phyloP scores from a whole-genome alignment of 2,329 filamentous ascomycete species.

The Waltergamsia citrina region DNA sequence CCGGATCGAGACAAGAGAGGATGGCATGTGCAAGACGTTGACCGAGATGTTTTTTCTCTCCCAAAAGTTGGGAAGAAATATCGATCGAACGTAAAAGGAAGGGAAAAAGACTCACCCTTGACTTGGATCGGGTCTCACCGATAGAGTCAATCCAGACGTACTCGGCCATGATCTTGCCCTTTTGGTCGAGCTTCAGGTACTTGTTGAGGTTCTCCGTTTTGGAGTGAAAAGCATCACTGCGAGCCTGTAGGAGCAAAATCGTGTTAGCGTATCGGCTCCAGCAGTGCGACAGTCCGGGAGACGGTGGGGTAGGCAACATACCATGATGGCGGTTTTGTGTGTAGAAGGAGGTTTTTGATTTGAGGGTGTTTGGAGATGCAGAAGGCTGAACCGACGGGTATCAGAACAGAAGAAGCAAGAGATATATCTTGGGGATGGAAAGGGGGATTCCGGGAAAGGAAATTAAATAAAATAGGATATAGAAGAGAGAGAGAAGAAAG shows the following conservation, averaged over 20 bases:
- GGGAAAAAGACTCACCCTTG: conserved; percentile 62
- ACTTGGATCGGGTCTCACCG: conserved; percentile 86
- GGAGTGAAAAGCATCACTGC: conserved; percentile 2
- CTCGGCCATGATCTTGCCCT: conserved; percentile 82
- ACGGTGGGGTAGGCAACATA: conserved; percentile 3
- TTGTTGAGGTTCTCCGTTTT: conserved; percentile 52
- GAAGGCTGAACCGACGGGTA: neutral
- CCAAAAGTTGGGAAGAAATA: neutral
- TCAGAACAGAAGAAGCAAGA: neutral
- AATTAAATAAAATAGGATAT: too few relatives aligned
- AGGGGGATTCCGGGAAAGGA: too few relatives aligned
- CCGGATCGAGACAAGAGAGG: neutral
- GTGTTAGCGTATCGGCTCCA: neutral
- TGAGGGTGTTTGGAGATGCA: neutral
- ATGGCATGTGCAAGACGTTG: too few relatives aligned
- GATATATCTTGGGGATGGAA: neutral
- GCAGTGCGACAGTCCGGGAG: conserved; percentile 1
- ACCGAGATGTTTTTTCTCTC: neutral
- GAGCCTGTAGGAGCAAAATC: neutral
- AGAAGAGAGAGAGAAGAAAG: too few relatives aligned
- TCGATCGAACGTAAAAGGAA: neutral
- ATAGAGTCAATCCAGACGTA: conserved; percentile 91
- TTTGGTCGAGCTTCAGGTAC: conserved; percentile 86
- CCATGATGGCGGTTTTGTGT: conserved; percentile 7
- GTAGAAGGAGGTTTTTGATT: neutral